A percentile compares a stretch with the other conserved stretches of the same genome.
These are phyloP conservation scores for Clathrospora elynae DNA, from an alignment of 2,329 filamentous ascomycete genomes.

Conservation along the genomic window DNA sequence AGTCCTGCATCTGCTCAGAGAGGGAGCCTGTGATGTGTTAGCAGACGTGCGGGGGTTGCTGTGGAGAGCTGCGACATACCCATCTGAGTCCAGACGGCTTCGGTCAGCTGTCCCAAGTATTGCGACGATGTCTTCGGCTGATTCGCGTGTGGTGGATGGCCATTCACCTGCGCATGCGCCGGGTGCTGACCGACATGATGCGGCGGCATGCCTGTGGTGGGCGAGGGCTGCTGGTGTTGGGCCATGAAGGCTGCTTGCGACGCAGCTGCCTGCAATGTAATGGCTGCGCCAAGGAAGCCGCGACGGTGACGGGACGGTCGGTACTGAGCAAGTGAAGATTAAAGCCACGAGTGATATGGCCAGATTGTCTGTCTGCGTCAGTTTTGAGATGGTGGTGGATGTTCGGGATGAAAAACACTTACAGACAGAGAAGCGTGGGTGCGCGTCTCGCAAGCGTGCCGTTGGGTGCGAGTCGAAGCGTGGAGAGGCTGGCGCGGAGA, in stretches of 20 bases:
- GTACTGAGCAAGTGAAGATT: constrained; percentile 9
- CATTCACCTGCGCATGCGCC: constrained; percentile 63
- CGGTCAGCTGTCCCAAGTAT: constrained; percentile 78
- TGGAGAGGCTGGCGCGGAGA: constrained; percentile 33
- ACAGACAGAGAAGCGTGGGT: constrained; percentile 18
- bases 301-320: constrained; percentile 16
- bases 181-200: constrained; percentile 71
- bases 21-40: constrained; percentile 67
- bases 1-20: constrained; percentile 83
- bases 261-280: constrained; percentile 14
- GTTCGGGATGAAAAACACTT: constrained; percentile 5
- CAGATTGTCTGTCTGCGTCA: constrained; percentile 1
- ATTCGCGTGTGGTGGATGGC: constrained; percentile 59
- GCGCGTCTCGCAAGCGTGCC: constrained; percentile 21
- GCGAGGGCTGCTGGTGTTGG: constrained; percentile 76
- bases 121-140: constrained; percentile 70
- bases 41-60: constrained; percentile 12
- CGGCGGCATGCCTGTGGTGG: constrained; percentile 72
- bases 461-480: constrained; percentile 26
- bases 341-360: constrained; percentile 2
- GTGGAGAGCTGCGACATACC: constrained; percentile 62
- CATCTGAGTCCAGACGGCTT: constrained; percentile 89
- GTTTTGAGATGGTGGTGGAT: constrained; percentile 7
- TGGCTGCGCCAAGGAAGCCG: constrained; percentile 16
- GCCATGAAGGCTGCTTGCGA: constrained; percentile 59